Percentiles rank a stretch among this genome's conserved stretches.
phyloP scores from a whole-genome alignment of 2,329 filamentous ascomycete species.

The Epichloe elymi region DNA sequence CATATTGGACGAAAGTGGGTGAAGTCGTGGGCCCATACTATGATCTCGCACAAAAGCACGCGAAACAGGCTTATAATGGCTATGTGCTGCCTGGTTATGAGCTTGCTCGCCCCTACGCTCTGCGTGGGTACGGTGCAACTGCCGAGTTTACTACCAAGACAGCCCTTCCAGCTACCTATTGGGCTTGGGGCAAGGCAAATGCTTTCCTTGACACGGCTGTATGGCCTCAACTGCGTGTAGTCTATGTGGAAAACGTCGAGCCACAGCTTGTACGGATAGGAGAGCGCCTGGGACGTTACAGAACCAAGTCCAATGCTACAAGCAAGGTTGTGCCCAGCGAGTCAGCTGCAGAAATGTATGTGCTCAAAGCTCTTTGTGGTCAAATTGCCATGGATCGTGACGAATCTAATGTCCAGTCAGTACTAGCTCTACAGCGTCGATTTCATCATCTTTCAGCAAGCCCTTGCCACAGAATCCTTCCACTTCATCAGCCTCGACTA shows the following conservation, averaged over 20 bases:
- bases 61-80: slow-evolving; percentile 55
- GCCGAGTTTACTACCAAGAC: slow-evolving; percentile 56
- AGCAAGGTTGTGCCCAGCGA: slow-evolving; percentile 3
- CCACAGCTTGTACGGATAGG: slow-evolving; percentile 89
- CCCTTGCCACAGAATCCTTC: slow-evolving; percentile 19
- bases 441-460: slow-evolving; percentile 22
- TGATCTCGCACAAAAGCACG: slow-evolving; percentile 46
- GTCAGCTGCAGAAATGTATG: not conserved
- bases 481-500: slow-evolving; percentile 19
- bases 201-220: slow-evolving; percentile 63
- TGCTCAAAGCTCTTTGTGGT: not conserved
- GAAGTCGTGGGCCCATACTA: slow-evolving; percentile 58
- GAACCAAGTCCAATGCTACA: slow-evolving; percentile 22
- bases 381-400: not conserved
- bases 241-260: slow-evolving; percentile 88
- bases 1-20: slow-evolving; percentile 54
- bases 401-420: not conserved
- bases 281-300: slow-evolving; percentile 71
- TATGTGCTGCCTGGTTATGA: slow-evolving; percentile 65
- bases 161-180: slow-evolving; percentile 58
- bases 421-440: slow-evolving; percentile 10
- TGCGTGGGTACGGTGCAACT: slow-evolving; percentile 52
- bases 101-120: slow-evolving; percentile 59
- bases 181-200: slow-evolving; percentile 55
- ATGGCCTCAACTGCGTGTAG: slow-evolving; percentile 65